Evolutionary conservation across 2,329 filamentous ascomycete genomes (phyloP).

Genomic region (Botrytis paeoniae): DNA sequence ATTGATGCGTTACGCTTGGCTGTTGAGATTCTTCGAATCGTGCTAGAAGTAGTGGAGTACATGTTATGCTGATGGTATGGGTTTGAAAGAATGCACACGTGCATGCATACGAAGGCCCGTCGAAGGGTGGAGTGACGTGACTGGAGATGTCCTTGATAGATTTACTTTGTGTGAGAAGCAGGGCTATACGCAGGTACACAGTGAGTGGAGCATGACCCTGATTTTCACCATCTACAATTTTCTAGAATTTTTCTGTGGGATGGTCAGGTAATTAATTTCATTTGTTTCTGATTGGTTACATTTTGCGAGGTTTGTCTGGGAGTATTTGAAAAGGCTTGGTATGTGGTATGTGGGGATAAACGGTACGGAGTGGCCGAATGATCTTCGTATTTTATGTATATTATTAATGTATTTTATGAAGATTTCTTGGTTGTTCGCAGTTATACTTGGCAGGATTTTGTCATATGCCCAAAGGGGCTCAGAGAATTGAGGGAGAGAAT

Average conservation of each 20-base stretch:
- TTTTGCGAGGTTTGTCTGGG: neutral
- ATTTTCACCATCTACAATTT: neutral
- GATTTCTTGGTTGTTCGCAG: neutral
- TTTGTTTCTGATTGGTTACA: neutral
- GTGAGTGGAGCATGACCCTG: constrained; percentile 9
- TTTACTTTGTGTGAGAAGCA: neutral
- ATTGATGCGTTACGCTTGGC: neutral
- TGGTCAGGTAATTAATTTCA: neutral
- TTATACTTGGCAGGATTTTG: neutral
- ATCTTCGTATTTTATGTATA: neutral
- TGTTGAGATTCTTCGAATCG: neutral
- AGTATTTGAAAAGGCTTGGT: neutral
- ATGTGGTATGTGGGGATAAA: neutral
- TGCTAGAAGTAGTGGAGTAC: neutral
- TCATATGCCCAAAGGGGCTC: neutral
- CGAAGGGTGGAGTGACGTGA: constrained; percentile 9
- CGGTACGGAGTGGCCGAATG: constrained; percentile 8
- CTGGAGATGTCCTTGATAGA: neutral
- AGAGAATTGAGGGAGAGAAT: neutral
- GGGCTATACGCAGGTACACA: constrained; percentile 11
- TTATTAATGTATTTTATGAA: neutral
- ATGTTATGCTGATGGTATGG: neutral
- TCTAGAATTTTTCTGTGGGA: constrained; percentile 1
- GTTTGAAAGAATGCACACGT: neutral
- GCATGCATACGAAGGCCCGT: neutral